Evolutionary conservation across 495 filamentous ascomycete genomes (phyloP).

Genomic region (Neurospora sp.): DNA sequence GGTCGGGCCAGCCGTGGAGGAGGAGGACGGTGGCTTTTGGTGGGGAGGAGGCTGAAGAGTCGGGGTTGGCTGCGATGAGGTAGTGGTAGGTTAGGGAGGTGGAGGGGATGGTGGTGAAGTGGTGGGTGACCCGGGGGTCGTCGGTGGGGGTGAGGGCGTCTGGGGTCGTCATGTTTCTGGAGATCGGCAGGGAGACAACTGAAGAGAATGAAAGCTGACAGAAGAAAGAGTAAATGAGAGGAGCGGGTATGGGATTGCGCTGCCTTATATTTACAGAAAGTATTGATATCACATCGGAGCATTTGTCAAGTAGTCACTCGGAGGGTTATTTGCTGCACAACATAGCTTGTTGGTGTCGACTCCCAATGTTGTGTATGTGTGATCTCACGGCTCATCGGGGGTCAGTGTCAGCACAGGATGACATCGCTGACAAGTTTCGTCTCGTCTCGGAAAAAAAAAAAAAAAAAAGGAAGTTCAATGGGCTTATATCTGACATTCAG

Average conservation of each 20-base stretch:
- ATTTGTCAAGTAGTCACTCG: not conserved
- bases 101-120: not conserved
- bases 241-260: not conserved
- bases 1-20: constrained; percentile 35
- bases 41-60: not conserved
- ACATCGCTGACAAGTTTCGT: not conserved
- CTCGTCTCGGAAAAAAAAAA: not conserved
- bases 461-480: not conserved
- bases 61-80: not conserved
- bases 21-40: not conserved
- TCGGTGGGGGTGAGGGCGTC: not conserved
- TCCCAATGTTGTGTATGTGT: not conserved
- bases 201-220: not conserved
- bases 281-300: not conserved
- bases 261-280: not conserved
- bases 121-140: not conserved
- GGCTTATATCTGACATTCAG: not conserved
- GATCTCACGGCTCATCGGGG: not conserved
- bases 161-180: not conserved
- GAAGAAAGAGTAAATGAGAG: not conserved
- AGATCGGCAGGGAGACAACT: not conserved
- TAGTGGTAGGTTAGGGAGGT: not conserved
- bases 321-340: not conserved
- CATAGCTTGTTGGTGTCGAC: not conserved
- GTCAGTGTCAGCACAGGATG: not conserved